Base-by-base conservation (phyloP, 177 flowering plant species). In the Vitis hybrid region DNA sequence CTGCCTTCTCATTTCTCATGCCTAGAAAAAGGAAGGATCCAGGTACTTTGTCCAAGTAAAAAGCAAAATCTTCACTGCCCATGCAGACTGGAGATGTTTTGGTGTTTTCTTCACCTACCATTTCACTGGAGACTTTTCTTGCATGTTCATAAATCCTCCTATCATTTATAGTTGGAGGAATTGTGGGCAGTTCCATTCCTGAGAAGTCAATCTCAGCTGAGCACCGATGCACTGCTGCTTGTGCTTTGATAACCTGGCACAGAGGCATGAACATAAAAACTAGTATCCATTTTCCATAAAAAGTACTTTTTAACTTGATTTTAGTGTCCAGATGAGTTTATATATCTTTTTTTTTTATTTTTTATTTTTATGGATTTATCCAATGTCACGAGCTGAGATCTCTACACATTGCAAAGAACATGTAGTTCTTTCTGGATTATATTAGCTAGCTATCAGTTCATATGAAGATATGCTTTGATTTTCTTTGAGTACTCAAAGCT, bases 61-160 rank as follows among this genome's bases (percentile, higher is more conserved):
- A 84, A 14, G 90, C 83, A 64, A 89, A 89, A 68, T 89, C 93
- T 71, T 89, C 93, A 63, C 84, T 82, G 12, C 88, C 89, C 84
- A 81, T 87, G 70, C 72, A 70, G 26, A 9, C 33, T 2, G 79
- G 86, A 51, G 85, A 72, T 33, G 64, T 4, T 56, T 50, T 31
- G 10, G 65, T 51, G 70, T 82, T 83, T 9, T 77, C 73, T 51
- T 75, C 78, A 26, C 93, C 93, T 15, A 89, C 52, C 2, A 87
- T 67, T 14, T 69, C 74, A 2, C 19, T 39, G 0, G 86, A 74
- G 3, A 86, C 76, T 1, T 26, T 71, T 16, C 56, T 18, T 0
- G 70, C 83, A n/a, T 71, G 86, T 51, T 80, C 75, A 39, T 82
- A 76, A 39, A 87, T 67, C n/a, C 16, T 64, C 49, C 72, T 72